phyloP scores from a whole-genome alignment of 75 land plant genomes.

The Azolla pinnata region DNA sequence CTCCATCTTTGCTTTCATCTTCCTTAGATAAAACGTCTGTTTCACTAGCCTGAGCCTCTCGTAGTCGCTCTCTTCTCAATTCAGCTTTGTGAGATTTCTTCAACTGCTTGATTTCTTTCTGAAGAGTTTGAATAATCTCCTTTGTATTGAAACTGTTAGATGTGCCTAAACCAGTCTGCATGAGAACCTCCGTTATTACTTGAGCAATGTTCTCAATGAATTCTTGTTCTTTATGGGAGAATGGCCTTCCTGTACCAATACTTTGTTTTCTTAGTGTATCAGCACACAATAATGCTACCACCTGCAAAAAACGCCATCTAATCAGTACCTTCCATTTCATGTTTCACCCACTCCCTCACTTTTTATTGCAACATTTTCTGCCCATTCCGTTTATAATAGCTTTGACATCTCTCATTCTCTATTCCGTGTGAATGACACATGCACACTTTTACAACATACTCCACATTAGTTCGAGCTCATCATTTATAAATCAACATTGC shows the following conservation, averaged over 20 bases:
- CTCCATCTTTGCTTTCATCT: constrained; percentile 2
- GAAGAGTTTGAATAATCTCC: constrained; percentile 2
- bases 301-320: constrained; percentile 2
- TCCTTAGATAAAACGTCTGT: background rate
- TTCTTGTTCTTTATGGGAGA: constrained; percentile 2
- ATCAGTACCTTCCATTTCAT: too few species aligned
- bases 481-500: too few species aligned
- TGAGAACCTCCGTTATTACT: background rate
- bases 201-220: constrained; percentile 6
- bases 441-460: too few species aligned
- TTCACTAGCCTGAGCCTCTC: background rate
- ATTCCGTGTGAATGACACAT: too few species aligned
- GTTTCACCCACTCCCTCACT: too few species aligned
- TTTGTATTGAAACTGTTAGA: constrained; percentile 2
- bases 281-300: constrained; percentile 9
- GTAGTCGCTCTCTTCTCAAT: background rate
- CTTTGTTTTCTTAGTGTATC: constrained; percentile 8
- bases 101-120: constrained; percentile 3
- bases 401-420: too few species aligned
- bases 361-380: too few species aligned
- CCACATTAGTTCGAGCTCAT: too few species aligned
- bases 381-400: too few species aligned
- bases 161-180: background rate
- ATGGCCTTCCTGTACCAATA: constrained; percentile 14
- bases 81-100: background rate